phyloP scores from a whole-genome alignment of 208 protist species.

The Acanthamoeba triangularis region DNA sequence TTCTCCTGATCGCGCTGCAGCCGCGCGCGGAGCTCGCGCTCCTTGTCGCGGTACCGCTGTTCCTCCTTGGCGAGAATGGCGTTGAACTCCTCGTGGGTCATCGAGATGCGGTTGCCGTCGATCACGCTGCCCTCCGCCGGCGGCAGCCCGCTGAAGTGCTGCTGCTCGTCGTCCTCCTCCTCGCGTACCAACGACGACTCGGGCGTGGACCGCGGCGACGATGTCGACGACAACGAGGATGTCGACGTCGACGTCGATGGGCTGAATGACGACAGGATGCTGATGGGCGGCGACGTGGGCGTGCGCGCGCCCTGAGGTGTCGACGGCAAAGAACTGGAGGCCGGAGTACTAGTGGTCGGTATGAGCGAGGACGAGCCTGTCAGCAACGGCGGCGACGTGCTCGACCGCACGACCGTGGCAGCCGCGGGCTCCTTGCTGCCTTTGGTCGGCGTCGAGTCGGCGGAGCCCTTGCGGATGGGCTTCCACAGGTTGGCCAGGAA shows the following conservation, averaged over 20 bases:
- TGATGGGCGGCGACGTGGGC: not conserved
- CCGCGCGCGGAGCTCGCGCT: not conserved
- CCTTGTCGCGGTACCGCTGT: slow-evolving; percentile 20
- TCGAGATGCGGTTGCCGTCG: not conserved
- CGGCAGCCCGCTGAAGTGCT: not conserved
- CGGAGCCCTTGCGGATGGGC: not conserved
- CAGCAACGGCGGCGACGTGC: not conserved
- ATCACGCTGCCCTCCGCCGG: not conserved
- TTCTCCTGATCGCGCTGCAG: slow-evolving; percentile 1
- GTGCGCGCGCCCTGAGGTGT: not conserved
- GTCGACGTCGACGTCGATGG: not conserved
- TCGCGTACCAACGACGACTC: not conserved
- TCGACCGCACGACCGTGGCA: not conserved
- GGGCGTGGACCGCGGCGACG: not conserved
- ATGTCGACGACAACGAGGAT: not conserved
- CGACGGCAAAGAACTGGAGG: not conserved
- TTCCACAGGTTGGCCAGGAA: slow-evolving; percentile 9
- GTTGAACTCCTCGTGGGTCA: slow-evolving; percentile 15
- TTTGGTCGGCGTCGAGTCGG: not conserved
- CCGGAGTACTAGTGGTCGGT: not conserved
- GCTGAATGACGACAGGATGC: not conserved
- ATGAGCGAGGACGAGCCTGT: not conserved
- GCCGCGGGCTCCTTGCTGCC: slow-evolving; percentile 3
- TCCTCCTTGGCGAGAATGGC: not conserved
- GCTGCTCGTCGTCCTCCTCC: not conserved